These are phyloP conservation scores for Leccinum arenicola DNA, from an alignment of 768 basidiomycete genomes.

Conservation along the genomic window DNA sequence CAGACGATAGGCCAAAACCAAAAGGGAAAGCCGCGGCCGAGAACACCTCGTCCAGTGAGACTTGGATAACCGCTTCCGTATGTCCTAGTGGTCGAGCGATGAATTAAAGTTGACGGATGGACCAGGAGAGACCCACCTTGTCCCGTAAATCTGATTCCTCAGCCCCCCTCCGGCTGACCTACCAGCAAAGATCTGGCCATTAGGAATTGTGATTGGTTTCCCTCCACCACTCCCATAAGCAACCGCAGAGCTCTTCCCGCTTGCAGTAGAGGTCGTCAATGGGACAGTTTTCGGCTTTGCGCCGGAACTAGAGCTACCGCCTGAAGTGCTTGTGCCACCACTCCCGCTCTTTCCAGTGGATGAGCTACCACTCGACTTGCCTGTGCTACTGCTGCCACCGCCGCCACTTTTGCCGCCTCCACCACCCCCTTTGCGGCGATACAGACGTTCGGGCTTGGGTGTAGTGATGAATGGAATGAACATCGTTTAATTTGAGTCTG, in stretches of 20 bases:
- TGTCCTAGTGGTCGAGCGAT: constrained; percentile 28
- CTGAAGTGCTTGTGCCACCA: neutral
- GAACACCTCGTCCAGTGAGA: constrained; percentile 41
- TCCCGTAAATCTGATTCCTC: constrained; percentile 43
- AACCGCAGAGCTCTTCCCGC: constrained; percentile 26
- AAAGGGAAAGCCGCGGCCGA: constrained; percentile 56
- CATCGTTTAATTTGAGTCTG: constrained; percentile 8
- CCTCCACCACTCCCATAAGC: constrained; percentile 37
- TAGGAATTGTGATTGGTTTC: constrained; percentile 34
- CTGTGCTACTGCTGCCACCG: constrained; percentile 6
- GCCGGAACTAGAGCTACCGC: neutral
- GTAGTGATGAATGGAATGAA: constrained; percentile 19
- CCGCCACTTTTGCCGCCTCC: constrained; percentile 23
- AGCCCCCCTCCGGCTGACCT: constrained; percentile 53
- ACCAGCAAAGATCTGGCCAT: constrained; percentile 45
- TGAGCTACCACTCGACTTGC: constrained; percentile 13
- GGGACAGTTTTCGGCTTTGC: constrained; percentile 19
- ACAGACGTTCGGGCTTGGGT: constrained; percentile 2
- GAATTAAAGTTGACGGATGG: neutral
- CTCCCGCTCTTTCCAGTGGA: constrained; percentile 4
- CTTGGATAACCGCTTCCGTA: constrained; percentile 71
- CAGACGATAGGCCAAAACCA: constrained; percentile 65
- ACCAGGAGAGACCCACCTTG: constrained; percentile 31
- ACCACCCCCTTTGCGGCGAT: constrained; percentile 35
- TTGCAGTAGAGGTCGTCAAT: constrained; percentile 15